Evolutionary conservation across 371 early-diverging fungal species (phyloP).

Genomic region (Polyrhizophydium stewartii): DNA sequence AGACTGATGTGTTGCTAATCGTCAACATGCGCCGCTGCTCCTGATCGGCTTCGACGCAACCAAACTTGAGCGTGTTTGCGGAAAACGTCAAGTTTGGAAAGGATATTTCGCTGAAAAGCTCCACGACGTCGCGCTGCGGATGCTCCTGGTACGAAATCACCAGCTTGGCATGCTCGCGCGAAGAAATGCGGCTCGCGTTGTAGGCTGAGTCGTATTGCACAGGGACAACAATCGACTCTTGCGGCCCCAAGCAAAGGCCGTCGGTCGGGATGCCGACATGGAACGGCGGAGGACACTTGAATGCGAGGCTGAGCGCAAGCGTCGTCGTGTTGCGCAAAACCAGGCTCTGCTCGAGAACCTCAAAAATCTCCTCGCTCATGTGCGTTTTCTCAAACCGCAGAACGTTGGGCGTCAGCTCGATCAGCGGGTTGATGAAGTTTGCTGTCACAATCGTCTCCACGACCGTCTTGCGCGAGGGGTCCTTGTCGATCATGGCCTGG

Average conservation of each 20-base stretch:
- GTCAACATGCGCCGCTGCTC: constrained; percentile 32
- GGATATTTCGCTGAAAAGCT: constrained; percentile 34
- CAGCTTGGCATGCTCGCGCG: constrained; percentile 38
- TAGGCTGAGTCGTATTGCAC: constrained; percentile 34
- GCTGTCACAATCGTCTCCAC: constrained; percentile 33
- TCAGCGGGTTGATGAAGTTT: constrained; percentile 46
- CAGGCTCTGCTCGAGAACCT: constrained; percentile 28
- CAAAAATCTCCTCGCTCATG: constrained; percentile 30
- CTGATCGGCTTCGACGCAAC: constrained; percentile 36
- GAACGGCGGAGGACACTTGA: constrained; percentile 40
- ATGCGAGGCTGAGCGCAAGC: constrained; percentile 33
- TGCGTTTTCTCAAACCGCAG: constrained; percentile 37
- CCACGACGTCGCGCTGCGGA: constrained; percentile 46
- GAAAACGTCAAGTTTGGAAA: constrained; percentile 48
- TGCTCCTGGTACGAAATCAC: constrained; percentile 45
- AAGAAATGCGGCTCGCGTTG: constrained; percentile 36
- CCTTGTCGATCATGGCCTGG: constrained; percentile 44
- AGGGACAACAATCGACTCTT: constrained; percentile 20
- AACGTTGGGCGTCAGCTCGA: constrained; percentile 27
- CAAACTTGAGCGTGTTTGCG: constrained; percentile 30
- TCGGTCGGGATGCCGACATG: constrained; percentile 8
- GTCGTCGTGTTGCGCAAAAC: constrained; percentile 38
- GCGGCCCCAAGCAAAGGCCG: constrained; percentile 24
- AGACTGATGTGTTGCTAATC: constrained; percentile 34
- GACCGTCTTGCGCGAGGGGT: constrained; percentile 37